Evolutionary conservation across 2,329 filamentous ascomycete genomes (phyloP).

Genomic region (Bisporella sp.): DNA sequence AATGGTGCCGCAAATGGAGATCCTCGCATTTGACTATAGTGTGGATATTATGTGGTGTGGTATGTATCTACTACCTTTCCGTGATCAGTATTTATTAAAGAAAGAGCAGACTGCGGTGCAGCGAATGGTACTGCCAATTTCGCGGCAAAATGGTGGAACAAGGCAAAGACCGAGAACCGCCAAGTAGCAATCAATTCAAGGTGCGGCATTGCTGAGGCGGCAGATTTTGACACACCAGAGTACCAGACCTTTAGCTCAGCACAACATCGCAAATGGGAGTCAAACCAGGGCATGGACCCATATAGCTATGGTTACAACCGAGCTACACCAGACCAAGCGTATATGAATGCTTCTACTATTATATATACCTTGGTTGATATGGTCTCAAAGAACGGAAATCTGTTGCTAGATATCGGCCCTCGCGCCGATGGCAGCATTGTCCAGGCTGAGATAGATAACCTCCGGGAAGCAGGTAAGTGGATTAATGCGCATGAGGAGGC

Average conservation of each 20-base stretch:
- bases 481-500: slow-evolving; percentile 46
- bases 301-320: slow-evolving; percentile 53
- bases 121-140: slow-evolving; percentile 36
- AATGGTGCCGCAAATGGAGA: slow-evolving; percentile 40
- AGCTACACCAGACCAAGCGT: slow-evolving; percentile 40
- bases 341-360: slow-evolving; percentile 45
- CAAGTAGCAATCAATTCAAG: slow-evolving; percentile 50
- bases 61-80: background rate
- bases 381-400: slow-evolving; percentile 47
- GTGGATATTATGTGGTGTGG: slow-evolving; percentile 46
- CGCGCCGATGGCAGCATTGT: slow-evolving; percentile 47
- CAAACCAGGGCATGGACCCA: slow-evolving; percentile 52
- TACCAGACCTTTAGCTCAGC: slow-evolving; percentile 43
- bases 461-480: slow-evolving; percentile 46
- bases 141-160: slow-evolving; percentile 36
- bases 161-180: slow-evolving; percentile 30
- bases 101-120: slow-evolving; percentile 13
- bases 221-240: slow-evolving; percentile 53
- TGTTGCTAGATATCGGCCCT: slow-evolving; percentile 49
- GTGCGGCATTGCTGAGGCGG: slow-evolving; percentile 39
- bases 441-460: slow-evolving; percentile 37
- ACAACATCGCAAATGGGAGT: slow-evolving; percentile 52
- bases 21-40: slow-evolving; percentile 33
- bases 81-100: too few species aligned
- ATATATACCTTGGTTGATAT: slow-evolving; percentile 44